These are phyloP conservation scores for Candida pseudofarinosa DNA, from an alignment of 805 yeast genomes.

Conservation along the genomic window DNA sequence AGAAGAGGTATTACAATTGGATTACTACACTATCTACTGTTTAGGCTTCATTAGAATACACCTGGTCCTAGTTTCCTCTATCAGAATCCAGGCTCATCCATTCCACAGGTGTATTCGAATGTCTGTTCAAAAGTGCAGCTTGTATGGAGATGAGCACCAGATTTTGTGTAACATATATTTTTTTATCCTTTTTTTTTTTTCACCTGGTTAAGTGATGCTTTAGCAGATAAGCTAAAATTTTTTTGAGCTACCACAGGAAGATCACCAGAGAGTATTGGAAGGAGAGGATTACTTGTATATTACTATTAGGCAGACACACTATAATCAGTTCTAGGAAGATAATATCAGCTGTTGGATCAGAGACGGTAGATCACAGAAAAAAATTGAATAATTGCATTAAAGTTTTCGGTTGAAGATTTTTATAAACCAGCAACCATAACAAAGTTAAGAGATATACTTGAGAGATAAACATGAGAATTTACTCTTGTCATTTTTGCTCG, in stretches of 20 bases:
- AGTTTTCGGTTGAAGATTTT: background rate
- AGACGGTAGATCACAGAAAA: background rate
- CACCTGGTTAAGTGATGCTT: background rate
- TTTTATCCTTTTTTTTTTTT: background rate
- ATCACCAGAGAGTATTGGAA: background rate
- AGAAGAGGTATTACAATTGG: no score
- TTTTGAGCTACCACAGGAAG: background rate
- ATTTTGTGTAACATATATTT: background rate
- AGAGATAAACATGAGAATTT: slow-evolving; percentile 60
- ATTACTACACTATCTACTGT: no score
- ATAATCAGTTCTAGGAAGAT: background rate
- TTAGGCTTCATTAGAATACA: background rate
- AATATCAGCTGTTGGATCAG: background rate
- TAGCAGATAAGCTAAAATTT: background rate
- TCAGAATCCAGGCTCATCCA: no score
- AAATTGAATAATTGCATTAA: background rate
- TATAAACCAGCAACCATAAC: no score
- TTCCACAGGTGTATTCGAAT: no score
- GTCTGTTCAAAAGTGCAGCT: background rate
- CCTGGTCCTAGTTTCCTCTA: no score
- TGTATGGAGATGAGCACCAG: background rate
- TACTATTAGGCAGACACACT: background rate
- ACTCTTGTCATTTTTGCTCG: slow-evolving; percentile 94
- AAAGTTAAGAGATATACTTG: no score
- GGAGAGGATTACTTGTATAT: background rate